These are phyloP conservation scores for Lactarius psammicola DNA, from an alignment of 768 basidiomycete species.

Conservation along the genomic window DNA sequence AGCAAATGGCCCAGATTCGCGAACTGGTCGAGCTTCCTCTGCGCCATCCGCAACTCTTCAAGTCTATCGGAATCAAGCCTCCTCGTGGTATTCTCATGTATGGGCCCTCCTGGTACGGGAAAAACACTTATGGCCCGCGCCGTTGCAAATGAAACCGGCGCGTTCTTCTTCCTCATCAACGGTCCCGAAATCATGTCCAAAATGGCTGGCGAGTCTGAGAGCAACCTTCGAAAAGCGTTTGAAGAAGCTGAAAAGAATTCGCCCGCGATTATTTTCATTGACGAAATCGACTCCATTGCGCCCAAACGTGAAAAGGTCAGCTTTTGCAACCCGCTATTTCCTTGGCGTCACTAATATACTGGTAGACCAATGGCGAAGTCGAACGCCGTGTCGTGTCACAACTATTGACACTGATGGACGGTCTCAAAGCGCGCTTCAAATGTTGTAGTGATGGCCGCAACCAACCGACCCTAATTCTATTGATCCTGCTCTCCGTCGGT, in stretches of 20 bases:
- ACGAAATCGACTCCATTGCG: conserved; percentile 98
- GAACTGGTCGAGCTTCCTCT: conserved; percentile 98
- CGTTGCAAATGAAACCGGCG: conserved; percentile 98
- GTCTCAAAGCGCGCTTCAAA: conserved; percentile 97
- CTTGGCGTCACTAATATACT: conserved; percentile 15
- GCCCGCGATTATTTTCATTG: conserved; percentile 99
- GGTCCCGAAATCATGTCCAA: conserved; percentile 99
- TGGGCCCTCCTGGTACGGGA: conserved; percentile 97
- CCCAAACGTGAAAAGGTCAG: conserved; percentile 98
- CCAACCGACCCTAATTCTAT: conserved; percentile 99
- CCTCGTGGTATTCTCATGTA: conserved; percentile 98
- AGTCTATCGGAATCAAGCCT: conserved; percentile 99
- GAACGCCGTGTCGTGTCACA: conserved; percentile 99
- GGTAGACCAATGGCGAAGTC: conserved; percentile 96
- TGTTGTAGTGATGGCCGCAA: conserved; percentile 99
- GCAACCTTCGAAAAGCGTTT: conserved; percentile 96
- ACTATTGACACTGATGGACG: conserved; percentile 98
- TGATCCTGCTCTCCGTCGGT: conserved; percentile 96
- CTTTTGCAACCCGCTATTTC: conserved; percentile 11
- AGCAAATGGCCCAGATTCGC: conserved; percentile 99
- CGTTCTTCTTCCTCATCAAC: conserved; percentile 99
- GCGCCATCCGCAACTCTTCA: conserved; percentile 98
- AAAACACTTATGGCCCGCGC: conserved; percentile 99
- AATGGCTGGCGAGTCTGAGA: conserved; percentile 99
- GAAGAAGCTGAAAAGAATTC: conserved; percentile 99